Base-by-base conservation (phyloP, 805 yeast species). In the Saccharomycopsis fodiens region DNA sequence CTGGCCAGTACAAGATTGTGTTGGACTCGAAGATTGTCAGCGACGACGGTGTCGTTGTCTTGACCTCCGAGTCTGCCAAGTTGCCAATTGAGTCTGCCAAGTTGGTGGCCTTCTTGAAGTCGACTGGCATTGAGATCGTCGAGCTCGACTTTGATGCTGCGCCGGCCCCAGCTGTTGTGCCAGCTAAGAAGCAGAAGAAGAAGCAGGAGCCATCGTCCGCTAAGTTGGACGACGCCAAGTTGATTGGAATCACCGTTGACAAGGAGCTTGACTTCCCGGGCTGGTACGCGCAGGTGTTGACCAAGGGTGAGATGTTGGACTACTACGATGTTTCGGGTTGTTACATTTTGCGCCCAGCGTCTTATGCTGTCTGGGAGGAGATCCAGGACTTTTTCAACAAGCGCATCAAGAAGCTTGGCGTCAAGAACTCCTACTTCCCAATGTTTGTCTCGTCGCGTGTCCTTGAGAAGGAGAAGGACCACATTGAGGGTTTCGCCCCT, bases 281-380 rank as follows among this genome's bases (percentile, higher is more conserved):
- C 44, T 93, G 99, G 99, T 93, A 93, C 71, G 89, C 89, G 58
- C 98, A 93, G 72, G 82, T 94, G 49, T 75, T 89, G 55, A 85
- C 94, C 59, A 93, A 93, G 69, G 95, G 96, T 67, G 99, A 93
- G 67, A 86, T 94, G 96, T 75, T 93, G 59, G 98, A 94, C 64
- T 93, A 93, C 73, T 93, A 93, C 62, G 98, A 94, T 62, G 97
- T 93, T 42, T 88, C 97, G 43, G 99, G 99, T 57, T 93, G 99
- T 73, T 93, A 93, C 67, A 93, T 93, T 59, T 72, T 93, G 74
- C 83, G 97, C 68, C 99, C 99, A 46, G 85, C 89, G 56, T 89
- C 97, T 7, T 93, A 87, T 66, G 69, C 81, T 48, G 79, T 93
- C 50, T 93, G 99, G 99, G 98, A 93, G 72, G 69, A 73, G 51